Evolutionary conservation across 441 rosid species (phyloP).

Genomic region (Bruguiera hainesii): DNA sequence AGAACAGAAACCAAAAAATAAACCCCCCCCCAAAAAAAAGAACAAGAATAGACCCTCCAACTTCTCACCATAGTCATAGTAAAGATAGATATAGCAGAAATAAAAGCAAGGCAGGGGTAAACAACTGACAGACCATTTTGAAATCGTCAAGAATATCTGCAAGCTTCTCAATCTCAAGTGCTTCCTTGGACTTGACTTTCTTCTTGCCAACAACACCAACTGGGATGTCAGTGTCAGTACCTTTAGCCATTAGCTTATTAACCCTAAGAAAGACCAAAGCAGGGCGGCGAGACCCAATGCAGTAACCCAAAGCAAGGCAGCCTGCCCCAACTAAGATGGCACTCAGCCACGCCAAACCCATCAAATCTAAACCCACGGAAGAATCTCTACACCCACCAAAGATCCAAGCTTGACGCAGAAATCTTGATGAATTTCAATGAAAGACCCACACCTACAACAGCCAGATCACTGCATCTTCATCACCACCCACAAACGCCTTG

Average conservation of each 20-base stretch:
- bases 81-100: not conserved
- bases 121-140: conserved; percentile 57
- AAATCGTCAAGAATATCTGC: conserved; percentile 83
- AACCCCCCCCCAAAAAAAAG: not conserved
- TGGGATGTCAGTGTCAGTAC: not conserved
- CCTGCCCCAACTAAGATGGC: conserved; percentile 79
- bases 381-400: not conserved
- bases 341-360: conserved; percentile 80
- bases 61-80: not conserved
- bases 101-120: not conserved
- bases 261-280: conserved; percentile 34
- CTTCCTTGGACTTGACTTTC: conserved; percentile 35
- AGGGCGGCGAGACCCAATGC: conserved; percentile 56
- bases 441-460: not conserved
- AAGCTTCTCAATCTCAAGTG: conserved; percentile 76
- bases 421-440: not conserved
- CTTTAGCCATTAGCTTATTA: conserved; percentile 22
- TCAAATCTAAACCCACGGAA: conserved; percentile 15
- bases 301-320: conserved; percentile 79
- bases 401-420: not conserved
- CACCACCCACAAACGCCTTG: too few relatives aligned
- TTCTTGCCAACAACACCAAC: conserved; percentile 26
- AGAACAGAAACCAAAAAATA: conserved; percentile 2
- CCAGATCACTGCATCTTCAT: not conserved
- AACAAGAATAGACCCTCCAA: not conserved